Evolutionary conservation across 176 grass and related monocot genomes (phyloP), one percentile per base, ranked within the genome.

Genomic region (Cenchrus purpureus): DNA sequence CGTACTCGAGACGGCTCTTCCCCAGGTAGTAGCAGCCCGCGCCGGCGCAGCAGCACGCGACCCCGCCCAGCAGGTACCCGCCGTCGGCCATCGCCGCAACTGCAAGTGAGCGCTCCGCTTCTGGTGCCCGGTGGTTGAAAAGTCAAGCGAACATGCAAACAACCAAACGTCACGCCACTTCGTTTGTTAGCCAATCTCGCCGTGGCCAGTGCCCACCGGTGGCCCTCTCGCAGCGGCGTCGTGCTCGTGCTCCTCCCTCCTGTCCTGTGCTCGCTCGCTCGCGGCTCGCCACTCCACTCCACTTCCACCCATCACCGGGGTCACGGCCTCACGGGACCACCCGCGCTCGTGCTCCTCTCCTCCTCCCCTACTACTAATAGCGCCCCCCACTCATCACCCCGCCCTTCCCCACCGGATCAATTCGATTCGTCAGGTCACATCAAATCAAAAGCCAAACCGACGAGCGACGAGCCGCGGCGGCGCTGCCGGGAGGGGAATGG

Each of bases 11-110:
- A 19, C 4, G 15, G 73, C 51, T 76, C 31, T 6, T 57, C 16
- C 31, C 73, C 31, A 7, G 4, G 32, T 56, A 50, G 52, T 76
- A 57, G 29, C 73, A 56, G 10, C 15, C 51, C 8, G 43, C 51
- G 51, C 50, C 51, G 71, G 72, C 51, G 72, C 14, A 54, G 51
- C 28, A 75, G 14, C 72, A 37, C 50, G 72, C 51, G 29, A 75
- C 45, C 45, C 45, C 45, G 45, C 45, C 45, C 45, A 46, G 45
- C 45, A 46, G 45, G 45, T 46, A n/a, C 12, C 71, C 69, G n/a
- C 48, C 71, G 48, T 16, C 69, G 57, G 5, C 45, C 45, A 72
- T 50, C 7, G 20, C 45, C 20, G 20, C 49, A 50, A 50, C 10
- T 50, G 49, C 45, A 46, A 12, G 10, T 50, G 49, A 50, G 49